phyloP scores from a whole-genome alignment of 805 yeast species.

The Nakazawaea siamensis region DNA sequence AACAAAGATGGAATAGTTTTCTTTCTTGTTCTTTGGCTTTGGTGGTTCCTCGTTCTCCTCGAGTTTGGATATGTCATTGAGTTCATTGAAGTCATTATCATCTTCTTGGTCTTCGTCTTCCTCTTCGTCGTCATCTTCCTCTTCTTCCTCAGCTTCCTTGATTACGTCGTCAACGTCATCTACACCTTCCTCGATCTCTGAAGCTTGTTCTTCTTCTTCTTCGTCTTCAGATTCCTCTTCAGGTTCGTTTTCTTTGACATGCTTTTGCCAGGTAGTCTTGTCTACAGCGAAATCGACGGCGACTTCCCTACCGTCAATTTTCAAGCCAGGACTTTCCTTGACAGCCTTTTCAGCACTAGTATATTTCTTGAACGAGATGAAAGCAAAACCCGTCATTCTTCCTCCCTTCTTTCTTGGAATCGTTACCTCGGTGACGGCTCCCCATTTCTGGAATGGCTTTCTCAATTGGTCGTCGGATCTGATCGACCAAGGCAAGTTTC shows the following conservation, averaged over 20 bases:
- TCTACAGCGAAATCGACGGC: constrained; percentile 92
- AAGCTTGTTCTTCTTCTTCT: constrained; percentile 27
- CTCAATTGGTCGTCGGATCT: constrained; percentile 67
- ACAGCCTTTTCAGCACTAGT: constrained; percentile 76
- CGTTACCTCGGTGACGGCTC: constrained; percentile 80
- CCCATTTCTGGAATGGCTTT: constrained; percentile 65
- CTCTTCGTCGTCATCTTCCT: constrained; percentile 26
- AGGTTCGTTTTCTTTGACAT: constrained; percentile 36
- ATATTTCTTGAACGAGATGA: constrained; percentile 80
- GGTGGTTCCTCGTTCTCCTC: constrained; percentile 25
- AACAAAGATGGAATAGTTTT: constrained; percentile 69
- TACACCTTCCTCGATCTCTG: constrained; percentile 24
- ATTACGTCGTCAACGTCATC: constrained; percentile 28
- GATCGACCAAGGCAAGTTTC: constrained; percentile 96
- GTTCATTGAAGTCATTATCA: constrained; percentile 17
- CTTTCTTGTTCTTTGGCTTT: constrained; percentile 48
- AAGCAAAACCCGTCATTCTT: constrained; percentile 89
- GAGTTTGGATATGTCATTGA: constrained; percentile 16
- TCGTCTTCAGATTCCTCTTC: constrained; percentile 31
- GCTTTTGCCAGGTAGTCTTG: constrained; percentile 72
- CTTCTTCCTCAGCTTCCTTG: constrained; percentile 22
- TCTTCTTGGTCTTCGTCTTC: constrained; percentile 14
- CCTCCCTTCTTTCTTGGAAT: constrained; percentile 88
- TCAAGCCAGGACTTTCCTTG: constrained; percentile 62
- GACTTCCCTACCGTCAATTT: constrained; percentile 84